Percentiles rank a stretch among this genome's conserved stretches.
Evolutionary conservation across 495 filamentous ascomycete genomes (phyloP).

Genomic region (Neurospora sp.): DNA sequence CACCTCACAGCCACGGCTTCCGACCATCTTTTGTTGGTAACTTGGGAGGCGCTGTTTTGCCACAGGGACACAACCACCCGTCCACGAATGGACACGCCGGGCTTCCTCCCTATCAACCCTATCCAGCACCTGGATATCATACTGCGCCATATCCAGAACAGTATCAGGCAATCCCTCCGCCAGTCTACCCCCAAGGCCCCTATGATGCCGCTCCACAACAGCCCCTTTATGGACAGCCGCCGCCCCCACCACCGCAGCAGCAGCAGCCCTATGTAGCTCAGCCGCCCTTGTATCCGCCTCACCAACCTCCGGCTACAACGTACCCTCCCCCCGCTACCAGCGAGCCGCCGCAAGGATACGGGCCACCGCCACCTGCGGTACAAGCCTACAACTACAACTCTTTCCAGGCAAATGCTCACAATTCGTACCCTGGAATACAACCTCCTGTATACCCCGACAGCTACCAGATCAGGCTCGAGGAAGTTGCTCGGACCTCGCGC

Average conservation of each 20-base stretch:
- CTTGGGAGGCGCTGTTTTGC: conserved; percentile 2
- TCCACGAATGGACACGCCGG: conserved; percentile 9
- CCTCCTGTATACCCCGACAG: conserved; percentile 18
- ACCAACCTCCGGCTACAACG: conserved; percentile 11
- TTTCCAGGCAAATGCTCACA: conserved; percentile 14
- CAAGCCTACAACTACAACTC: conserved; percentile 19
- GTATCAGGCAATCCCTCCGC: conserved; percentile 17
- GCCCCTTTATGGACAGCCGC: conserved; percentile 16
- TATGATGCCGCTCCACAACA: conserved; percentile 23
- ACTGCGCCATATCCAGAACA: conserved; percentile 25
- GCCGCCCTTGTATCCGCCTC: conserved; percentile 14
- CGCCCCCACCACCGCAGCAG: not conserved
- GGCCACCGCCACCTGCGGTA: conserved; percentile 8
- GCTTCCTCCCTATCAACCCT: conserved; percentile 25
- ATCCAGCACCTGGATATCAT: conserved; percentile 30
- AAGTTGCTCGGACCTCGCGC: conserved; percentile 46
- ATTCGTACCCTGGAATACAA: conserved; percentile 1
- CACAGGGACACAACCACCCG: conserved; percentile 27
- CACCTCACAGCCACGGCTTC: conserved; percentile 1
- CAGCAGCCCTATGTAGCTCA: conserved; percentile 17
- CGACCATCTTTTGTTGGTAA: not conserved
- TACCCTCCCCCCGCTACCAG: conserved; percentile 12
- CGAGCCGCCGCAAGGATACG: conserved; percentile 12
- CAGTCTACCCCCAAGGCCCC: conserved; percentile 20
- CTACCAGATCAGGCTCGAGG: conserved; percentile 46